phyloP scores from a whole-genome alignment of 192 early-diverging fungal species.

The Gryganskiella cystojenkinii region DNA sequence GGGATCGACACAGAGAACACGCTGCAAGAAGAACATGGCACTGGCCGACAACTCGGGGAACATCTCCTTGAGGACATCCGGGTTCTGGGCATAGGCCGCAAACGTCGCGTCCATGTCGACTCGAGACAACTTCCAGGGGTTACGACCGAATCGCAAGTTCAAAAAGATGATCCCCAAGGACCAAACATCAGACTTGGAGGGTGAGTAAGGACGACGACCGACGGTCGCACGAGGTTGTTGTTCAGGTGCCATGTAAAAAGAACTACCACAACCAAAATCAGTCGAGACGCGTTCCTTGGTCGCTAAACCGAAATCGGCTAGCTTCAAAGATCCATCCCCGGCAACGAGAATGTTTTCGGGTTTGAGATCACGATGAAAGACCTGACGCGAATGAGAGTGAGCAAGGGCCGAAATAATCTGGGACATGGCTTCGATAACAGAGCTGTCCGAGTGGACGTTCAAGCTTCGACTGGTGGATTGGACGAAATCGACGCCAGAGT shows the following conservation, averaged over 20 bases:
- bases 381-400: conserved; percentile 54
- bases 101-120: conserved; percentile 79
- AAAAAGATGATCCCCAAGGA: conserved; percentile 89
- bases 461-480: conserved; percentile 15
- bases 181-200: conserved; percentile 90
- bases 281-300: conserved; percentile 80
- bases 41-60: conserved; percentile 72
- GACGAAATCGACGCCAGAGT: conserved; percentile 56
- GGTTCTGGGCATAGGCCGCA: conserved; percentile 72
- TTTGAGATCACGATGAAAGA: conserved; percentile 95
- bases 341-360: conserved; percentile 79
- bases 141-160: conserved; percentile 88
- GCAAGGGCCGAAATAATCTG: conserved; percentile 70
- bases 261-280: conserved; percentile 91
- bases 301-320: conserved; percentile 95
- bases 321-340: conserved; percentile 75
- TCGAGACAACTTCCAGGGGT: conserved; percentile 80
- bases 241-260: conserved; percentile 73
- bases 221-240: conserved; percentile 61
- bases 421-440: conserved; percentile 74
- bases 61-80: conserved; percentile 69
- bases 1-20: conserved; percentile 80
- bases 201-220: conserved; percentile 58
- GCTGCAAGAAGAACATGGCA: conserved; percentile 75
- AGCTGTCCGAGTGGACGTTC: conserved; percentile 44